Base-by-base conservation (phyloP, 2,329 filamentous ascomycete species). In the Sporothrix phasma region DNA sequence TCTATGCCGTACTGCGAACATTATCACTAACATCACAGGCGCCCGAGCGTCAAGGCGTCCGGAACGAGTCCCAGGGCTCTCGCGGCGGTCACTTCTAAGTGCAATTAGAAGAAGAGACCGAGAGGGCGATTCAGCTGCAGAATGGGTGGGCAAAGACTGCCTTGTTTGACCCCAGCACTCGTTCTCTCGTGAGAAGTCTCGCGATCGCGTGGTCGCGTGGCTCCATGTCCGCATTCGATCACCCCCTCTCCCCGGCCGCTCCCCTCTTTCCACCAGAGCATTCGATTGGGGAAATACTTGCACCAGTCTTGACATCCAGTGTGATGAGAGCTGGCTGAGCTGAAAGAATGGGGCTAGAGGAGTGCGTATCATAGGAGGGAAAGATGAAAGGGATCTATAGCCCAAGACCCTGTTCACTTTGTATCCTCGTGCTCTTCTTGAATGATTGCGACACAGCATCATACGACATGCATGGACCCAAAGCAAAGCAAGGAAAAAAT, bases 51-150 rank as follows among this genome's bases (percentile, higher is more conserved):
- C 77, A 79, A 72, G 82, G 81, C 49, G 66, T 71, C 68, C 83
- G 77, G 73, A 85, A 84, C 73, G 81, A 84, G 61, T 76, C 77
- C 65, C 78, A 77, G 69, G 78, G 78, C 62, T 67, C 73, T 41
- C 77, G 79, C 69, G 72, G 73, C 66, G 70, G 73, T 66, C 78
- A 80, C 54, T n/a, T n/a, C n/a, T 60, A 41, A 60, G 41, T 54
- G 37, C 24, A 43, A 10, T 19, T 59, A n/a, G 37, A 41, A 41
- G 10, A 17, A 51, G 51, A 29, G 54, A 10, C 15, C 54, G 54
- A 43, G 54, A 29, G 54, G n/a, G 22, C 22, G 54, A 41, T 17
- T n/a, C 3, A 11, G 26, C 17, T n/a, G 5, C 26, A n/a, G 13
- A 31, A 6, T 17, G n/a, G 15, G 51, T 11, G 29, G 24, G n/a